Conservation (phyloP, 768 basidiomycete species). For the Lactifluus hygrophoroides region DNA sequence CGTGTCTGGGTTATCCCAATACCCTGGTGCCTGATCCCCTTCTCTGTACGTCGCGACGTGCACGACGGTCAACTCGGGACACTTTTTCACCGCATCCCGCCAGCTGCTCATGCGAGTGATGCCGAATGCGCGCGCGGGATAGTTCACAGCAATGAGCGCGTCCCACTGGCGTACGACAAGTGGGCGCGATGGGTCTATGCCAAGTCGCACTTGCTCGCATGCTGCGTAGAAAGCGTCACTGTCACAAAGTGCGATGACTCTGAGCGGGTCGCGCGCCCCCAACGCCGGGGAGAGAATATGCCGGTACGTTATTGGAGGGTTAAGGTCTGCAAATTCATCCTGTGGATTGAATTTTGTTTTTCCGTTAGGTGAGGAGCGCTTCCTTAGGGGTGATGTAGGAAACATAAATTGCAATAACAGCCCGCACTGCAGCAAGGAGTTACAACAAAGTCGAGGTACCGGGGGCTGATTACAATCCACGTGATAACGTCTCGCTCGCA, state of each 20-base stretch:
- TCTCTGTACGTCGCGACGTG: constrained; percentile 95
- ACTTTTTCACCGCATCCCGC: constrained; percentile 75
- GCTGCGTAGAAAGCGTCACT: constrained; percentile 82
- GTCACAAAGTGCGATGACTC: constrained; percentile 85
- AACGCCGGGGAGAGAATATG: constrained; percentile 62
- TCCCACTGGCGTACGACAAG: constrained; percentile 88
- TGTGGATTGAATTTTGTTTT: constrained; percentile 10
- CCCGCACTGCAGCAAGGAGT: no score
- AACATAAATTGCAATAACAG: neutral
- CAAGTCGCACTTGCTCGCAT: constrained; percentile 79
- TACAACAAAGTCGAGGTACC: no score
- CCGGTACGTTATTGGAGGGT: constrained; percentile 68
- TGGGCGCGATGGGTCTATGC: constrained; percentile 50
- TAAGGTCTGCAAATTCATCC: constrained; percentile 48
- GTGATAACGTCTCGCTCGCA: neutral
- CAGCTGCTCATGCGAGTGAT: constrained; percentile 87
- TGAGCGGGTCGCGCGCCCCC: constrained; percentile 65
- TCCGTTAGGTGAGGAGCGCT: constrained; percentile 1
- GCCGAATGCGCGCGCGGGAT: constrained; percentile 86
- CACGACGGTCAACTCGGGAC: constrained; percentile 75
- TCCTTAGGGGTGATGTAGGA: constrained; percentile 12
- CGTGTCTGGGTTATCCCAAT: constrained; percentile 86
- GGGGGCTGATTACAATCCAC: no score
- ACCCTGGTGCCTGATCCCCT: constrained; percentile 78
- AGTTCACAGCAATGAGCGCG: constrained; percentile 88